A percentile compares a stretch with the other conserved stretches of the same genome.
phyloP scores from a whole-genome alignment of 2,329 filamentous ascomycete species.

The Epicoccum sorghinum region DNA sequence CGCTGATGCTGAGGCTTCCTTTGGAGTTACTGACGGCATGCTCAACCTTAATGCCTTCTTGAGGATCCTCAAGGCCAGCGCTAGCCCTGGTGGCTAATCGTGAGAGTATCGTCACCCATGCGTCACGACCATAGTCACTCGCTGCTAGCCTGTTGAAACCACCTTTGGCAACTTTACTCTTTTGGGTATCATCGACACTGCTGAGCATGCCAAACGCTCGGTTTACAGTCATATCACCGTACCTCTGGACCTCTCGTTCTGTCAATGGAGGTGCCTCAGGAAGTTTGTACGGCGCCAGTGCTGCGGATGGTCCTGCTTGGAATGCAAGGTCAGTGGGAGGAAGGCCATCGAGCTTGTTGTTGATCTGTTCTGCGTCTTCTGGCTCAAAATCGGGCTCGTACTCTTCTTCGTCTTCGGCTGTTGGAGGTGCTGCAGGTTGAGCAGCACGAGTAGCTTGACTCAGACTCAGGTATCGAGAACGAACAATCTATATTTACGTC shows the following conservation, averaged over 20 bases:
- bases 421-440: conserved; percentile 33
- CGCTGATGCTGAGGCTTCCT: conserved; percentile 59
- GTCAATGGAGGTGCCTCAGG: conserved; percentile 77
- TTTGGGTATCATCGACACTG: conserved; percentile 68
- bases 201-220: conserved; percentile 81
- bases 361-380: conserved; percentile 77
- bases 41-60: conserved; percentile 66
- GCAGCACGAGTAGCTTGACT: conserved; percentile 37
- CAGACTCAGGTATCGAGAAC: conserved; percentile 50
- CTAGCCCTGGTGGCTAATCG: conserved; percentile 82
- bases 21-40: conserved; percentile 42
- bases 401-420: conserved; percentile 75
- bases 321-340: conserved; percentile 62
- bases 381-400: conserved; percentile 88
- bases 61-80: conserved; percentile 73
- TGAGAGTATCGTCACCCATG: conserved; percentile 88
- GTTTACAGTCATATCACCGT: conserved; percentile 74
- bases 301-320: conserved; percentile 39
- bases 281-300: conserved; percentile 76
- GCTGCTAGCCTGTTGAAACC: conserved; percentile 86
- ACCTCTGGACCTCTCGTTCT: conserved; percentile 71
- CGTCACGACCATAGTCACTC: conserved; percentile 82
- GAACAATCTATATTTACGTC: conserved; percentile 42
- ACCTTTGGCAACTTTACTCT: conserved; percentile 60
- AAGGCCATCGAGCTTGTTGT: conserved; percentile 76